Evolutionary conservation across 2,329 filamentous ascomycete species (phyloP), one percentile per base, ranked within the genome.

Genomic region (Pseudogymnoascus sp.): DNA sequence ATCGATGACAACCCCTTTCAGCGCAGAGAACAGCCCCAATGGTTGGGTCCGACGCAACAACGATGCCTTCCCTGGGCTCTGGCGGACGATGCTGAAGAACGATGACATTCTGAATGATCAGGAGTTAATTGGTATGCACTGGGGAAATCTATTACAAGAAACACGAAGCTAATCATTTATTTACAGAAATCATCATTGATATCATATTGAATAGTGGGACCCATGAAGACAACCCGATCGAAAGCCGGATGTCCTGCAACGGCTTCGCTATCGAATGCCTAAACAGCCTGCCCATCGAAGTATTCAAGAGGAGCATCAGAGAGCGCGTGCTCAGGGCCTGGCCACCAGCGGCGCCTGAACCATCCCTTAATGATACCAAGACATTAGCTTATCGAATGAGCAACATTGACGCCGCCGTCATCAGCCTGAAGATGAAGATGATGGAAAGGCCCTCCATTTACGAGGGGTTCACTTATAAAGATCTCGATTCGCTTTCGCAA

Each of bases 361-460:
- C 59, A 6, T 23, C 36, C 31, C 12, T 63, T 3, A 60, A 64
- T 37, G 31, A 63, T 16, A 18, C 9, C 4, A 9, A 61, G 25
- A 60, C 59, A 3, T 16, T 59, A 6, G 63, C 61, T 1, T 63
- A 38, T 31, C 49, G 61, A 9, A 63, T 63, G 2, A 63, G 62
- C 23, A 60, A 64, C 34, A 42, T 69, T n/a, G 63, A 71, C 62
- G 64, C 68, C 31, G 63, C 65, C 38, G 68, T 80, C 4, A 71
- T 84, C 5, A 75, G 77, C 18, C 67, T 85, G 59, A 76, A 79
- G 66, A 70, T 77, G 2, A 84, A 81, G 67, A 71, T 84, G 23
- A 82, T 83, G 77, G 70, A 72, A 4, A 75, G 77, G n/a, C 77
- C 82, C 0, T 82, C 80, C 0, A 82, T 82, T 63, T 81, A 84